Conservation (phyloP, 2,329 filamentous ascomycete species). For the Aspergillus sp. region DNA sequence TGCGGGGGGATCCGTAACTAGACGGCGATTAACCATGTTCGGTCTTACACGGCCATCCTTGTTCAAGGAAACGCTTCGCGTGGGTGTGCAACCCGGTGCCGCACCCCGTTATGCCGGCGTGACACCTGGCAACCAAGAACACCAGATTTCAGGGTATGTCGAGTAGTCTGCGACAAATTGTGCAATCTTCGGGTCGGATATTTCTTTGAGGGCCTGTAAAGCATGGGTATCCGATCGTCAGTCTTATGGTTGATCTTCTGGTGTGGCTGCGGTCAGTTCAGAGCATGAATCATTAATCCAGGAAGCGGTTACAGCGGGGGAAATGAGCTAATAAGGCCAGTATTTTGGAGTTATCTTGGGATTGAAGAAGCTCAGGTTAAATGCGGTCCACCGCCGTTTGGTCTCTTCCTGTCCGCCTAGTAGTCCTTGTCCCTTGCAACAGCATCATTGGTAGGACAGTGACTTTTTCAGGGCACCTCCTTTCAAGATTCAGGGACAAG, state of each 20-base stretch:
- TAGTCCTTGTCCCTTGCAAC: neutral
- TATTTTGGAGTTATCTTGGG: slow-evolving; percentile 1
- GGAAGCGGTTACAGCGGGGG: slow-evolving; percentile 3
- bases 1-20: neutral
- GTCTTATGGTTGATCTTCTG: neutral
- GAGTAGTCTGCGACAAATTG: neutral
- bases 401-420: neutral
- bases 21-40: slow-evolving; percentile 1
- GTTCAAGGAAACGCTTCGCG: slow-evolving; percentile 1
- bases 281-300: neutral
- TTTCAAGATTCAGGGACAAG: neutral
- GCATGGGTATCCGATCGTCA: neutral
- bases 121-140: slow-evolving; percentile 2
- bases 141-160: slow-evolving; percentile 6
- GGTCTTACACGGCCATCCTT: neutral
- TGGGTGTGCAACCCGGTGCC: neutral
- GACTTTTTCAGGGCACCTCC: neutral
- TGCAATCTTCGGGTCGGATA: slow-evolving; percentile 1
- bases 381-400: neutral
- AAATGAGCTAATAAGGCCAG: neutral
- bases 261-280: slow-evolving; percentile 2
- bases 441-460: neutral
- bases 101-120: slow-evolving; percentile 1
- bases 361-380: neutral
- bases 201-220: neutral